Base-by-base conservation (phyloP, 352 stramenopile species). In the Globisporangium perplexum region DNA sequence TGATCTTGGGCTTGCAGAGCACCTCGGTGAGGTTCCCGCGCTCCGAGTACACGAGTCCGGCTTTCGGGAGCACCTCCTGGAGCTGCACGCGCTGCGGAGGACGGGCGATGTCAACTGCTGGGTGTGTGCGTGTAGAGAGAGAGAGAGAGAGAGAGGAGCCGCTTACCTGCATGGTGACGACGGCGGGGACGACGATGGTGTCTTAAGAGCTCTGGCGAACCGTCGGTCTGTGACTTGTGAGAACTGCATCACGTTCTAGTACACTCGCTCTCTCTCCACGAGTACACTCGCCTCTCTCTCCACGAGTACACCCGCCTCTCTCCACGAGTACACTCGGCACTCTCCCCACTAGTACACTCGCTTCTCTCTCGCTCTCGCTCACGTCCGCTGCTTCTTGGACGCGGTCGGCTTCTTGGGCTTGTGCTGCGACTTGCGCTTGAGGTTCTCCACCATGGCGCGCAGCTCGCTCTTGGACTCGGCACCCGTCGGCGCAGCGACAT, bases 41-140 rank as follows among this genome's bases (percentile, higher is more conserved):
- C 59, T 96, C 86, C 30, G 87, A 96, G 66, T 92, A 94, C 47
- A 96, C 85, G 7, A 96, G 74, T n/a, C 87, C 87, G 8, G 79
- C 72, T 63, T 93, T 93, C 7, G 87, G 86, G 10, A 95, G 63
- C 45, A 94, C 83, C 49, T 96, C 84, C 46, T 93, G 72, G 54
- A 95, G 74, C 60, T 89, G 83, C 35, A 86, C 60, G 26, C 80
- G 74, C 81, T 95, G 52, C 30, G 41, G 33, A 18, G 44, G 6
- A 15, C 14, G 22, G 26, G 26, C n/a, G n/a, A n/a, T n/a, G n/a
- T n/a, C n/a, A n/a, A n/a, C n/a, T n/a, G n/a, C n/a, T n/a, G n/a
- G n/a, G n/a, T n/a, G 26, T 30, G 26, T 30, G 26, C 26, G 5
- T 2, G 2, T 59, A n/a, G 18, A 39, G 20, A 31, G 30, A 26